These are phyloP conservation scores for Epithele typhae DNA, from an alignment of 768 basidiomycete genomes.

Conservation along the genomic window DNA sequence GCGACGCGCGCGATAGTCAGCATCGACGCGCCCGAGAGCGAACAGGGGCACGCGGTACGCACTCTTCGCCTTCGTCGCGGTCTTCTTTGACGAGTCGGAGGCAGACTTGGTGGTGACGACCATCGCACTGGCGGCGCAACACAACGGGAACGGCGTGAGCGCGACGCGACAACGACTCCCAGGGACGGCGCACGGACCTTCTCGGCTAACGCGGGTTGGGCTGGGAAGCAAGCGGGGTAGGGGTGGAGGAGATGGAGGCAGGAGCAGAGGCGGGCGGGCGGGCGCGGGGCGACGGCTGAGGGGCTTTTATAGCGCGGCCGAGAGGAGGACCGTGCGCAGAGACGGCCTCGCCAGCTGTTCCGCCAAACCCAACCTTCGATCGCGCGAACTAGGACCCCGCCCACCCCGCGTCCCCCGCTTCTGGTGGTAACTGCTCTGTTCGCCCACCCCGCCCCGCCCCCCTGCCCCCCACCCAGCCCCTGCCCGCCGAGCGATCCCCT, in stretches of 20 bases:
- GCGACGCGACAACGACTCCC: slow-evolving; percentile 3
- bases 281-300: slow-evolving; percentile 8
- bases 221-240: slow-evolving; percentile 7
- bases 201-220: slow-evolving; percentile 4
- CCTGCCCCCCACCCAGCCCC: not conserved
- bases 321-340: slow-evolving; percentile 15
- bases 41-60: slow-evolving; percentile 14
- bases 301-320: slow-evolving; percentile 16
- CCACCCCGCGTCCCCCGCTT: slow-evolving; percentile 9
- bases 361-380: slow-evolving; percentile 18
- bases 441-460: not conserved
- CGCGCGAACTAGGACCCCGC: slow-evolving; percentile 18
- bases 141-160: slow-evolving; percentile 9
- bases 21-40: slow-evolving; percentile 1
- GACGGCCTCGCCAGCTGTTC: slow-evolving; percentile 13
- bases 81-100: slow-evolving; percentile 13
- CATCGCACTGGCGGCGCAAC: slow-evolving; percentile 12
- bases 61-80: slow-evolving; percentile 20
- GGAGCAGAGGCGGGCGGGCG: slow-evolving; percentile 25
- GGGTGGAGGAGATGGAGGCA: slow-evolving; percentile 20
- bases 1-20: slow-evolving; percentile 2
- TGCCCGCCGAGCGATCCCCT: not conserved
- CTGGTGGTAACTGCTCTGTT: slow-evolving; percentile 15
- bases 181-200: slow-evolving; percentile 3
- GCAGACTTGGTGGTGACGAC: slow-evolving; percentile 14